Evolutionary conservation across 1,139 yeast species (phyloP), one percentile per base, ranked within the genome.

Genomic region (Debaryomyces robertsiae): DNA sequence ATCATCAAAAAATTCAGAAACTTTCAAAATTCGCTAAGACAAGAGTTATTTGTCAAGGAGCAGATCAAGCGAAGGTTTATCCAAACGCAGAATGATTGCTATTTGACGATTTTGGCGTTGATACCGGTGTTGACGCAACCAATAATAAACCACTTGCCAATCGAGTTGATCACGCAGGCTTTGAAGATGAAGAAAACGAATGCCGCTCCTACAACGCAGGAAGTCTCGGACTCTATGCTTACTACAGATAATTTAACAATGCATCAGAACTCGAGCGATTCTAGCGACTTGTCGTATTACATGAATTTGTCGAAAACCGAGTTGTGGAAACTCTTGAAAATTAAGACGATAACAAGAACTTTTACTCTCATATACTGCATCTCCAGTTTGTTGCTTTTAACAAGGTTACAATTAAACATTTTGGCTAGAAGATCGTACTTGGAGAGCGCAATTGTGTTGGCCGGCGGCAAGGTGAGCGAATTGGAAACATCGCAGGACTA

Each of bases 51-150:
- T 45, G 84, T 90, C 39, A 81, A 84, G 53, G 96, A 88, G 55
- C 95, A 86, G 53, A 84, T 84, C 41, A 75, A 73, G 49, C 64
- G 82, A 50, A 67, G 96, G 46, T 93, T 90, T 57, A 81, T 85
- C 40, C 97, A 90, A 66, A 93, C 96, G 15, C 98, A 91, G 57
- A 84, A 84, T 53, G 98, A 93, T 64, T 88, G 96, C 38, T 76
- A 87, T 42, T 82, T 82, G 63, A 91, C 98, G 0, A 80, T 91
- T 44, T 73, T 87, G 58, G 93, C 95, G 7, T 73, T 93, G 49
- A 69, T 89, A 41, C 96, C 96, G 0, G 88, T 88, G 11, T 69
- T 91, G 43, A 75, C 84, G 4, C 73, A 75, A 16, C 89, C 87
- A 18, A 75, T 88, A 6, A 63, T 82, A 45, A 81, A 76, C 22